These are phyloP conservation scores for Catenaria anguillulae DNA, from an alignment of 371 early-diverging fungal species.

Conservation along the genomic window DNA sequence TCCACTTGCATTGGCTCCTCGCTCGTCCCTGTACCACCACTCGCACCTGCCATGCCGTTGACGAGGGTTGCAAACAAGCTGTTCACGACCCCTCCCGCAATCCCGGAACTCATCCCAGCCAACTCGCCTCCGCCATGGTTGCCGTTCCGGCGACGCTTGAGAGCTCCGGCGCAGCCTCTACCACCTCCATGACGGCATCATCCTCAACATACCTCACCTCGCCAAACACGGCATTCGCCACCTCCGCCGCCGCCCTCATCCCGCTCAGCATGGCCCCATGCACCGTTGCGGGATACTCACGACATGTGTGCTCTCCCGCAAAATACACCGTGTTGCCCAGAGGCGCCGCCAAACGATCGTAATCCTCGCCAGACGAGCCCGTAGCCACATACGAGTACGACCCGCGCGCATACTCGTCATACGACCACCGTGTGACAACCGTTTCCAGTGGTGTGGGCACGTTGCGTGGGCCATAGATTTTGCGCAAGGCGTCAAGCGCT, in stretches of 20 bases:
- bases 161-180: not conserved
- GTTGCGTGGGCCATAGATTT: conserved; percentile 12
- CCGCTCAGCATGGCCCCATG: conserved; percentile 22
- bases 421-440: conserved; percentile 21
- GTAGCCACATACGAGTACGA: conserved; percentile 20
- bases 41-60: no score
- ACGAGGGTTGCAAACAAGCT: no score
- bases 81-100: no score
- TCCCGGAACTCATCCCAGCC: no score
- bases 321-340: conserved; percentile 18
- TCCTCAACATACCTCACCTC: not conserved
- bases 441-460: conserved; percentile 18
- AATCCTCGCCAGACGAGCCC: conserved; percentile 19
- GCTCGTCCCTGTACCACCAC: no score
- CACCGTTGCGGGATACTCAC: conserved; percentile 21
- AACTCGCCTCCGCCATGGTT: not conserved
- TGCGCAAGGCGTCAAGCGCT: conserved; percentile 14
- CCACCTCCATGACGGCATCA: not conserved
- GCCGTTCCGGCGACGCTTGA: no score
- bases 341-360: conserved; percentile 15
- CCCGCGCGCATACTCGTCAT: conserved; percentile 20
- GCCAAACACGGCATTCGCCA: conserved; percentile 18
- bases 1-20: no score
- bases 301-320: conserved; percentile 21
- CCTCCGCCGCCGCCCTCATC: conserved; percentile 16